Conservation (phyloP, 1,284 basidiomycete species). For the Microbotryum silenes-acaulis region DNA sequence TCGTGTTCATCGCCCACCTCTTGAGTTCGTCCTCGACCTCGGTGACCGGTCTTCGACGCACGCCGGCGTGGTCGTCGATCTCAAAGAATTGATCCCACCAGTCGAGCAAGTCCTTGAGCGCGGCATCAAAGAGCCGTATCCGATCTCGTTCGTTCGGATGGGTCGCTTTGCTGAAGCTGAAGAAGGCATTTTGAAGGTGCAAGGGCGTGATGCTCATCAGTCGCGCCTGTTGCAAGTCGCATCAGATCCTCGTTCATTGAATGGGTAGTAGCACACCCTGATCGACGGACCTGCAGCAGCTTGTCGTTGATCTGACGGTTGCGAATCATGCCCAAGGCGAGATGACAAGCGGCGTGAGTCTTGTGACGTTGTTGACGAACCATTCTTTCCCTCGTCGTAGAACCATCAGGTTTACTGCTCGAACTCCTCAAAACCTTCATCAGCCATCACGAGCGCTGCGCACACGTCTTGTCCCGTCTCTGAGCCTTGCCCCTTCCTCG, state of each 20-base stretch:
- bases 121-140: conserved; percentile 73
- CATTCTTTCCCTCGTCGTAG: conserved; percentile 52
- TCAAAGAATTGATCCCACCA: conserved; percentile 73
- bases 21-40: conserved; percentile 24
- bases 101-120: conserved; percentile 60
- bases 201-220: conserved; percentile 76
- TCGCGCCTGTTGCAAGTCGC: conserved; percentile 44
- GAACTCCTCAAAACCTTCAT: not conserved
- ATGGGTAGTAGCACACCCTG: no score
- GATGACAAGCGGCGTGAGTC: conserved; percentile 69
- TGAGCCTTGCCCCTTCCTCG: conserved; percentile 42
- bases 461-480: conserved; percentile 40
- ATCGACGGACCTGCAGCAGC: conserved; percentile 59
- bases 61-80: conserved; percentile 42
- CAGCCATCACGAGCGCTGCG: conserved; percentile 39
- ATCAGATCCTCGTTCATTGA: no score
- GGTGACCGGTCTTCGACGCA: conserved; percentile 1
- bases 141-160: conserved; percentile 70
- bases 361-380: conserved; percentile 74
- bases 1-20: conserved; percentile 14
- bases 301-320: conserved; percentile 80
- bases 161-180: conserved; percentile 68
- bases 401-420: conserved; percentile 17
- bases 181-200: conserved; percentile 65
- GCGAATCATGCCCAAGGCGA: conserved; percentile 65